A percentile compares a stretch with the other conserved stretches of the same genome.
These are phyloP conservation scores for Artemisia annua DNA, from an alignment of 129 eudicot genomes.

Conservation along the genomic window DNA sequence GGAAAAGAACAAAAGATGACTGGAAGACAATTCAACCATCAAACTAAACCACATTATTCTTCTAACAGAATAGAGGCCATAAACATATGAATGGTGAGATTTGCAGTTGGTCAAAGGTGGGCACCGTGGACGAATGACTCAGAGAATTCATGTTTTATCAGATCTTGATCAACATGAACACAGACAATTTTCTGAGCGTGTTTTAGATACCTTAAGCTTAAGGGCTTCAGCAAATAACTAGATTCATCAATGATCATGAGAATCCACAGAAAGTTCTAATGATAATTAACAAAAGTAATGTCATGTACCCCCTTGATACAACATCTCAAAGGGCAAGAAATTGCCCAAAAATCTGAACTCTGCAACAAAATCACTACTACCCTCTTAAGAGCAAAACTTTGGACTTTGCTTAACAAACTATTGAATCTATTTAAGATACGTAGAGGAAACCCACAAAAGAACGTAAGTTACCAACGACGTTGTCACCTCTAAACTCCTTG, in stretches of 20 bases:
- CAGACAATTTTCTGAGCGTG: conserved; percentile 9
- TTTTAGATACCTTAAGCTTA: background rate
- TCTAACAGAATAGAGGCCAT: background rate
- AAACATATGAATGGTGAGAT: background rate
- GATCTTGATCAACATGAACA: background rate
- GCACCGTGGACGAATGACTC: background rate
- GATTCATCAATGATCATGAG: conserved; percentile 14
- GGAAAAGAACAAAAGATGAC: too few species aligned
- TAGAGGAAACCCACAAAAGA: conserved; percentile 92
- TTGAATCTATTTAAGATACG: conserved; percentile 68
- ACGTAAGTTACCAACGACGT: conserved; percentile 84
- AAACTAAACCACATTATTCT: conserved; percentile 2
- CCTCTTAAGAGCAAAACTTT: conserved; percentile 36
- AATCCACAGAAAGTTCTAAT: conserved; percentile 19
- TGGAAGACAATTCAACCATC: too few species aligned
- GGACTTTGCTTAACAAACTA: conserved; percentile 19
- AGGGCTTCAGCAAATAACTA: background rate
- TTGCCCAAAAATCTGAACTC: conserved; percentile 18
- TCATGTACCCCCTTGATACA: conserved; percentile 29
- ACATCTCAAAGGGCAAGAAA: conserved; percentile 19
- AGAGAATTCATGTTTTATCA: background rate
- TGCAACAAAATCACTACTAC: conserved; percentile 18
- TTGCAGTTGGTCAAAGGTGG: background rate
- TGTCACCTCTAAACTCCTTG: conserved; percentile 89
- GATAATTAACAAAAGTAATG: conserved; percentile 19